A percentile compares a stretch with the other conserved stretches of the same genome.
These are phyloP conservation scores for Zalaria sp. DNA, from an alignment of 2,329 filamentous ascomycete species.

Conservation along the genomic window DNA sequence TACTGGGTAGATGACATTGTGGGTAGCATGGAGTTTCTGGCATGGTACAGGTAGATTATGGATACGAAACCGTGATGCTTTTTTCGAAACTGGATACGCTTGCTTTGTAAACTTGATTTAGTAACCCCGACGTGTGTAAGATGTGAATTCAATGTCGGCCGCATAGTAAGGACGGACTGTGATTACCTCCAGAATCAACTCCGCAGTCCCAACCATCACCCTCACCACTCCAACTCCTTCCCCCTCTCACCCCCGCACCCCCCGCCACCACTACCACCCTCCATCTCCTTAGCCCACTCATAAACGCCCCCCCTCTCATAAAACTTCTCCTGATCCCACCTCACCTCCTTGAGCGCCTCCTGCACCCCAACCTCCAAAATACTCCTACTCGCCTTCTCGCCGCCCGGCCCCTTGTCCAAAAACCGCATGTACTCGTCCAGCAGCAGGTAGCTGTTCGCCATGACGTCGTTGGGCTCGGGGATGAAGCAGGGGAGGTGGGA, in stretches of 20 bases:
- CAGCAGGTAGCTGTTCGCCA: conserved; percentile 38
- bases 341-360: conserved; percentile 28
- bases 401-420: conserved; percentile 24
- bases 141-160: too few relatives aligned
- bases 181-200: too few relatives aligned
- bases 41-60: too few relatives aligned
- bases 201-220: too few relatives aligned
- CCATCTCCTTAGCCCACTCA: conserved; percentile 25
- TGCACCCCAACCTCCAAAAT: conserved; percentile 35
- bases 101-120: too few relatives aligned
- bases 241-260: conserved; percentile 1
- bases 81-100: too few relatives aligned
- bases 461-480: conserved; percentile 35
- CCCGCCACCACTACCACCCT: neutral
- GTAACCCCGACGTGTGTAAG: too few relatives aligned
- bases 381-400: conserved; percentile 15
- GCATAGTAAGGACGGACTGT: too few relatives aligned
- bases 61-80: too few relatives aligned
- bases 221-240: conserved; percentile 7
- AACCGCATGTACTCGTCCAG: conserved; percentile 39
- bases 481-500: conserved; percentile 27
- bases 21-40: too few relatives aligned
- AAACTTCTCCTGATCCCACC: conserved; percentile 34
- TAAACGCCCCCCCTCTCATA: conserved; percentile 32
- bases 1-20: too few relatives aligned